phyloP scores from a whole-genome alignment of 805 yeast species.

The Cyberlindnera meyerae region DNA sequence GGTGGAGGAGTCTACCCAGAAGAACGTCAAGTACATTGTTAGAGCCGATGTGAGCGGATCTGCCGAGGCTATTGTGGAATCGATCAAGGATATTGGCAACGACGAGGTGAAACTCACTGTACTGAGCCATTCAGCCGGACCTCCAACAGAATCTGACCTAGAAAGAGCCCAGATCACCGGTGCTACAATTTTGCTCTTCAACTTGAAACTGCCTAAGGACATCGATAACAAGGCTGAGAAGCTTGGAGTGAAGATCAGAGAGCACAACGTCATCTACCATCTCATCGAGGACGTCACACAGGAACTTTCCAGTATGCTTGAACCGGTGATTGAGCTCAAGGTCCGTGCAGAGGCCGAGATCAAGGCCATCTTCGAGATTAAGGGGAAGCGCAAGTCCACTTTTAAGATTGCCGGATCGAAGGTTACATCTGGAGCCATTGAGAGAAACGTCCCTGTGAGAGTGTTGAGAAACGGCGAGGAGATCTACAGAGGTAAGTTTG shows the following conservation, averaged over 20 bases:
- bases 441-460: slow-evolving; percentile 52
- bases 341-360: slow-evolving; percentile 63
- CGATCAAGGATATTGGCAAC: slow-evolving; percentile 79
- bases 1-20: slow-evolving; percentile 23
- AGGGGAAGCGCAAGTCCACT: slow-evolving; percentile 48
- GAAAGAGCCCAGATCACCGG: slow-evolving; percentile 63
- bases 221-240: slow-evolving; percentile 49
- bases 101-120: slow-evolving; percentile 73
- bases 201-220: slow-evolving; percentile 62
- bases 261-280: slow-evolving; percentile 80
- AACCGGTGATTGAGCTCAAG: slow-evolving; percentile 63
- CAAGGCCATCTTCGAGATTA: slow-evolving; percentile 66
- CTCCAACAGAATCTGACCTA: slow-evolving; percentile 62
- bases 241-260: slow-evolving; percentile 51
- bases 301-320: slow-evolving; percentile 52
- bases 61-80: slow-evolving; percentile 85
- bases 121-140: slow-evolving; percentile 72
- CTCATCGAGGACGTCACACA: slow-evolving; percentile 79
- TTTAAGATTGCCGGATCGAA: slow-evolving; percentile 83
- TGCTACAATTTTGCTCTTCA: slow-evolving; percentile 77
- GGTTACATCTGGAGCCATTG: slow-evolving; percentile 63
- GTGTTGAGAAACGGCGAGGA: slow-evolving; percentile 49
- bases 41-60: slow-evolving; percentile 95
- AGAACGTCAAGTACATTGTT: slow-evolving; percentile 56
- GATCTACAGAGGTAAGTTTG: slow-evolving; percentile 54